Evolutionary conservation across 176 grass and related monocot genomes (phyloP).

Genomic region (Elymus sibiricus): DNA sequence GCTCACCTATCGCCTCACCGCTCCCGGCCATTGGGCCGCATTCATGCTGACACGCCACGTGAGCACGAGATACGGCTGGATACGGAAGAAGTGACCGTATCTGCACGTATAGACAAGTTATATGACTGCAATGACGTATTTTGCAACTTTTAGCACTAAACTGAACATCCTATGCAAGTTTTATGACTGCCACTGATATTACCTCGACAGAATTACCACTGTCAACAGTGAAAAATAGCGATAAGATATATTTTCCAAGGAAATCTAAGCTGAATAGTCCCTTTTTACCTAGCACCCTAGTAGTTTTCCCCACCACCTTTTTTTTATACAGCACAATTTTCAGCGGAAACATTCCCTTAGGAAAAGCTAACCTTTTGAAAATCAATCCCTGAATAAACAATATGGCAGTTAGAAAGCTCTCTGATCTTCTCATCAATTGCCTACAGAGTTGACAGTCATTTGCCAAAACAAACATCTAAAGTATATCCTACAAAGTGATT

Average conservation of each 20-base stretch:
- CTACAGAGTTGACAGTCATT: conserved; percentile 41
- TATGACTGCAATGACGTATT: no score
- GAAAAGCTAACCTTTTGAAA: conserved; percentile 84
- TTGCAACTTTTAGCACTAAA: no score
- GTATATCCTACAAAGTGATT: not conserved
- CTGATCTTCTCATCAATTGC: conserved; percentile 99
- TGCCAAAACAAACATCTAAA: not conserved
- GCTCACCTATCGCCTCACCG: no score
- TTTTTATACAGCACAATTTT: not conserved
- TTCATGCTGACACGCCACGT: no score
- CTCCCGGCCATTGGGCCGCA: no score
- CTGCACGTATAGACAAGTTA: no score
- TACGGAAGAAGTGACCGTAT: no score
- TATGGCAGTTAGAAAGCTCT: conserved; percentile 98
- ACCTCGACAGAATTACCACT: not conserved
- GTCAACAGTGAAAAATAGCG: not conserved
- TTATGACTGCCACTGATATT: no score
- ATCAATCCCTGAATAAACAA: conserved; percentile 94
- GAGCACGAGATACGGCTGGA: no score
- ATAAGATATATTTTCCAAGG: not conserved
- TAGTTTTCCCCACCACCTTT: not conserved
- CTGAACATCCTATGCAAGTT: no score
- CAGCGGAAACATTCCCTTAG: not conserved
- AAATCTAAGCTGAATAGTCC: not conserved
- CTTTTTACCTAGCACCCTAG: not conserved